phyloP scores from a whole-genome alignment of 805 yeast species.

The Spathaspora sp. region DNA sequence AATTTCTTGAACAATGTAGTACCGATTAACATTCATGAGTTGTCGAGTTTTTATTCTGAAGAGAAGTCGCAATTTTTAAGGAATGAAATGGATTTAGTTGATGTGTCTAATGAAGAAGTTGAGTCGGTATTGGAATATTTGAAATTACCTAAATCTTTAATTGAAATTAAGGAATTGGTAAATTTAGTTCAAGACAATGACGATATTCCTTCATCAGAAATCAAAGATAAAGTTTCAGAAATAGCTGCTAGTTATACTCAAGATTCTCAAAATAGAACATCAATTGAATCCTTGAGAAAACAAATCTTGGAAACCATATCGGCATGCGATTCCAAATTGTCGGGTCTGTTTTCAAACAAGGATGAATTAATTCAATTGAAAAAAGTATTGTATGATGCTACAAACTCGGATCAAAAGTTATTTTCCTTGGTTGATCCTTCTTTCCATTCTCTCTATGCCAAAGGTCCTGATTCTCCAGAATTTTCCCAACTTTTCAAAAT shows the following conservation, averaged over 20 bases:
- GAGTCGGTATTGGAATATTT: constrained; percentile 76
- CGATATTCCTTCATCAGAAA: background rate
- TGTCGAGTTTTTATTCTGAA: constrained; percentile 83
- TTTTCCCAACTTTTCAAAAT: constrained; percentile 30
- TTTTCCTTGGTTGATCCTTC: constrained; percentile 40
- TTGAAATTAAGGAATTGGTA: constrained; percentile 46
- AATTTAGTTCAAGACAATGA: constrained; percentile 5
- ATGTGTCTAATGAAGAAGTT: constrained; percentile 76
- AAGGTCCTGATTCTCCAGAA: constrained; percentile 41
- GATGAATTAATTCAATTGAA: constrained; percentile 57
- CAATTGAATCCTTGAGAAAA: constrained; percentile 28
- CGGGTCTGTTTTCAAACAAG: constrained; percentile 21
- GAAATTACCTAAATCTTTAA: constrained; percentile 66
- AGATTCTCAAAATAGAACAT: constrained; percentile 30
- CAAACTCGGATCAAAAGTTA: constrained; percentile 54
- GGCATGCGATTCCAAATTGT: constrained; percentile 25
- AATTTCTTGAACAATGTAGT: constrained; percentile 75
- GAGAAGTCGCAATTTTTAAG: constrained; percentile 78
- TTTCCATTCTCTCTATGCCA: constrained; percentile 24
- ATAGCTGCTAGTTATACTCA: constrained; percentile 23
- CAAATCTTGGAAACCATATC: constrained; percentile 33
- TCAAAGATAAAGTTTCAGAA: constrained; percentile 15
- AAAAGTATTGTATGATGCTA: constrained; percentile 58
- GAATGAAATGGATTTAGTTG: constrained; percentile 67
- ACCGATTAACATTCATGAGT: constrained; percentile 84